Base-by-base conservation (phyloP, 164 flowering plant species). In the Brasenia schreberi region DNA sequence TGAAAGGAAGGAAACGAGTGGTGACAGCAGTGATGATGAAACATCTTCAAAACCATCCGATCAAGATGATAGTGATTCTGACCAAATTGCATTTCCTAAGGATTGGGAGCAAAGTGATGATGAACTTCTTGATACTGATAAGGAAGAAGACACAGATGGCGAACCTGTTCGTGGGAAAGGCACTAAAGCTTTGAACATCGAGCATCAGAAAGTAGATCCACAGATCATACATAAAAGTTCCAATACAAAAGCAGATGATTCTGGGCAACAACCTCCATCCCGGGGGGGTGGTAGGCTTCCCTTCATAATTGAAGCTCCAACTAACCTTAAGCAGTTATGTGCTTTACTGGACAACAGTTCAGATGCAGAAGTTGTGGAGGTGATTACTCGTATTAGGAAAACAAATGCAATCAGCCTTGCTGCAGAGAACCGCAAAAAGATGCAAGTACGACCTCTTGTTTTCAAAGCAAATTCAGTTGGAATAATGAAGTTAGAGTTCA, bases 81-180 rank as follows among this genome's bases (percentile, higher is more conserved):
- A 62, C 61, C 3, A 72, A 43, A 45, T 69, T 49, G 61, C 59
- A 23, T 76, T 86, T 42, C 64, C 89, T 56, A 82, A 86, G 78
- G 99, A 88, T 65, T 95, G 96, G 97, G 97, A 89, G 69, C 97
- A 92, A 71, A 90, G 93, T 78, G 97, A 95, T 77, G 96, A 94
- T 67, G 94, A 89, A 3, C 65, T 73, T 44, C 65, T 80, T 59
- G 74, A 73, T 18, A 72, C 82, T 23, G 82, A 84, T 72, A 65
- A 68, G 61, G 87, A 78, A 39, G 82, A 66, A 53, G 84, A 78
- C 69, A 66, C 78, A 69, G 65, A 66, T 19, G 67, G 65, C 61
- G 69, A 56, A 58, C 63, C n/a, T 9, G 64, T 63, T n/a, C 67
- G 67, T 69, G 66, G 19, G 61, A 73, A 77, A 33, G 70, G 68